Evolutionary conservation across 768 basidiomycete species (phyloP), one percentile per base, ranked within the genome.

Genomic region (Cystobasidium ongulense): DNA sequence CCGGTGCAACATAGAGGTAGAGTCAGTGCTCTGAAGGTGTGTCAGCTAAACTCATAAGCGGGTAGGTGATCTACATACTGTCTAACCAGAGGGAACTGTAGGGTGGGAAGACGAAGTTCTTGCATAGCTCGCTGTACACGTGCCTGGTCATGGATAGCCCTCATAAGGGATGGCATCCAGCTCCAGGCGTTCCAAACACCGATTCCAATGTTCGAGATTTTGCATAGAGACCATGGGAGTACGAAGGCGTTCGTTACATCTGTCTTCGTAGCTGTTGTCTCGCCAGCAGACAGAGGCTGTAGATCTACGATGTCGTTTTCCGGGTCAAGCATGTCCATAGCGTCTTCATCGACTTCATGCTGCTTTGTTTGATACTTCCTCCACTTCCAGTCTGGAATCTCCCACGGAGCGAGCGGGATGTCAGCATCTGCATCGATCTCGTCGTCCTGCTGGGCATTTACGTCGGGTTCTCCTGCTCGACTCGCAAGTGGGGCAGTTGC

Each of bases 1-100:
- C 85, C 85, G 7, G 86, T 84, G 38, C 78, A 79, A 5, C 88
- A 85, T 39, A 84, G 84, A 0, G 92, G 92, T 13, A 91, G 82
- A 0, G 90, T 91, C 27, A 90, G 84, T 4, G 90, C 90, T 71
- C 92, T 88, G 1, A 29, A 62, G 29, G 33, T 25, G 41, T 17
- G 10, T 65, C 70, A 54, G 66, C 1, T 10, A n/a, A 27, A 5
- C 43, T 61, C 36, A 43, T 39, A 54, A 23, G 23, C 68, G 23
- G 7, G 27, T 3, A 13, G 27, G 18, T 52, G 46, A 5, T 11
- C 10, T 27, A 59, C 68, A 1, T 59, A 71, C 68, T 71, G 68
- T 31, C 11, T 59, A 4, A 71, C 68, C 27, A 71, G 25, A n/a
- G 68, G 53, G 36, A 71, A 71, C 31, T 71, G 52, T 29, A 71